These are phyloP conservation scores for Haberlea rhodopensis DNA, from an alignment of 257 asterid genomes.

Conservation along the genomic window DNA sequence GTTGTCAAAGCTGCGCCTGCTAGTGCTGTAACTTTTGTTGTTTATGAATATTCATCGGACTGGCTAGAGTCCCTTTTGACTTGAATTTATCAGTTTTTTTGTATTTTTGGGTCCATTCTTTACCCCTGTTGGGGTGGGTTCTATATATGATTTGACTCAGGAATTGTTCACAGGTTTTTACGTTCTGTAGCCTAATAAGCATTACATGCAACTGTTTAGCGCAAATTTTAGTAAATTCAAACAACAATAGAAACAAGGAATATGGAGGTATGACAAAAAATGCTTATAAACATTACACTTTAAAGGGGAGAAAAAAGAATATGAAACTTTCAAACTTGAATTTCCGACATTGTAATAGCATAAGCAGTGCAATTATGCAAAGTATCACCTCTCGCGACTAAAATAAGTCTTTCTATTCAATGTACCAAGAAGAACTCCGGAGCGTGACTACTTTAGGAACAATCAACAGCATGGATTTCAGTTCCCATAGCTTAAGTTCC, in stretches of 20 bases:
- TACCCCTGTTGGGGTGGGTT: neutral
- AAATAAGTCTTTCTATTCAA: neutral
- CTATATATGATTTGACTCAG: conserved; percentile 5
- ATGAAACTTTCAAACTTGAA: neutral
- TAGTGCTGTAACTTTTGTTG: conserved; percentile 92
- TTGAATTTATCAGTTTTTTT: neutral
- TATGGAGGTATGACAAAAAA: neutral
- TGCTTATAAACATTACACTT: neutral
- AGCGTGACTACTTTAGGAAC: neutral
- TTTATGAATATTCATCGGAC: conserved; percentile 69
- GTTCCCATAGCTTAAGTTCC: neutral
- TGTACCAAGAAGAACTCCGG: neutral
- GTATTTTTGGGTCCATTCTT: neutral
- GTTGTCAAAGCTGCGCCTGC: conserved; percentile 93
- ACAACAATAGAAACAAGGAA: too few relatives aligned
- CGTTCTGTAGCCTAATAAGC: neutral
- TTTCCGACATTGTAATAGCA: neutral
- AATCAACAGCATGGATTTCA: neutral
- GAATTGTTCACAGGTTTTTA: conserved; percentile 4
- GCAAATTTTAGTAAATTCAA: too few relatives aligned
- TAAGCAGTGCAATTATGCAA: neutral
- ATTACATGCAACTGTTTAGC: neutral
- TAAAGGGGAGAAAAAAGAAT: neutral
- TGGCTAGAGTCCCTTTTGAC: conserved; percentile 65
- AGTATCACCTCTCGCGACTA: neutral